Evolutionary conservation across 1,284 basidiomycete species (phyloP).

Genomic region (Mycena sp.): DNA sequence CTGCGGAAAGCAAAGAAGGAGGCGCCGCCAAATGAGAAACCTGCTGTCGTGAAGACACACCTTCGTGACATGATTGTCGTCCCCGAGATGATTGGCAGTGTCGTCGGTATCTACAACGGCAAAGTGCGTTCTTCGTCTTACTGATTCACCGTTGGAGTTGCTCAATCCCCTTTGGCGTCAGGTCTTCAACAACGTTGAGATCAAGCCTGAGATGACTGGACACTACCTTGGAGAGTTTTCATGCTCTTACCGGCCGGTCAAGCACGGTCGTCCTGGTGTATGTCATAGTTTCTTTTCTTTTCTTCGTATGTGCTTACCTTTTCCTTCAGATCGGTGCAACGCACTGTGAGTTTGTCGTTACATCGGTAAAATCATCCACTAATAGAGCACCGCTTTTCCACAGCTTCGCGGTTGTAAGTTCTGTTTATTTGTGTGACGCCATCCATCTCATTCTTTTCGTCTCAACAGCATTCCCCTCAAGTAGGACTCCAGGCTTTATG

Average conservation of each 20-base stretch:
- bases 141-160: background rate
- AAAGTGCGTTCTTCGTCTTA: conserved; percentile 62
- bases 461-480: conserved; percentile 81
- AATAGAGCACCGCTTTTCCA: conserved; percentile 17
- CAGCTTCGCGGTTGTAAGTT: conserved; percentile 78
- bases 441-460: conserved; percentile 22
- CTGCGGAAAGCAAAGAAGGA: conserved; percentile 99
- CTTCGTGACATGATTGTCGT: conserved; percentile 99
- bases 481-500: conserved; percentile 48
- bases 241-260: conserved; percentile 97
- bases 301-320: conserved; percentile 4
- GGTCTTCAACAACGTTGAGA: conserved; percentile 97
- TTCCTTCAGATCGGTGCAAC: conserved; percentile 87
- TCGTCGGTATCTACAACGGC: conserved; percentile 98
- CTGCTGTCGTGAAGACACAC: conserved; percentile 98
- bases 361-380: conserved; percentile 10
- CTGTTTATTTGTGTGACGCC: background rate
- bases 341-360: conserved; percentile 60
- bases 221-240: conserved; percentile 98
- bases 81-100: conserved; percentile 99
- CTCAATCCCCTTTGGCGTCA: conserved; percentile 40
- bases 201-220: conserved; percentile 99
- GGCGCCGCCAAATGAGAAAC: conserved; percentile 98
- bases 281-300: conserved; percentile 39
- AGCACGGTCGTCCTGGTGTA: conserved; percentile 98